phyloP scores from a whole-genome alignment of 306 rosid genomes.

The Chamaecrista fasciculata region DNA sequence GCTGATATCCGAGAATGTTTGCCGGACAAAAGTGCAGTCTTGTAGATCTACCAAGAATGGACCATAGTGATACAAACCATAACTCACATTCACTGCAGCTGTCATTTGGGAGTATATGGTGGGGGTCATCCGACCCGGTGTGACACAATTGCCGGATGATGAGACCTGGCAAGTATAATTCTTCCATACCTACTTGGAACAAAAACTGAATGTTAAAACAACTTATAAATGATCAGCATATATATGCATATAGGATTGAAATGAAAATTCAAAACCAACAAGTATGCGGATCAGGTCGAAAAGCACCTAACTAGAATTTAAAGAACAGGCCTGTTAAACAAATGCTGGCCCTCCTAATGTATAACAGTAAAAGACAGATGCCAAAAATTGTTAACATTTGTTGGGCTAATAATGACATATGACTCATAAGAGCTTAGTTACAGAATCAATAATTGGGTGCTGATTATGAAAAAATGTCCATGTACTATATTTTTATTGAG shows the following conservation, averaged over 20 bases:
- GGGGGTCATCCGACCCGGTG: conserved; percentile 79
- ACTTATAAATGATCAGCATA: neutral
- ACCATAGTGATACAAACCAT: conserved; percentile 61
- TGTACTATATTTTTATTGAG: neutral
- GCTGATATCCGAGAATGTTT: conserved; percentile 60
- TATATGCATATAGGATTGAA: conserved; percentile 3
- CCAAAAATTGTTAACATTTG: no score
- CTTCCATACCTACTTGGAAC: conserved; percentile 67
- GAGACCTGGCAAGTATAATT: conserved; percentile 55
- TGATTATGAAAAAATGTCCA: neutral
- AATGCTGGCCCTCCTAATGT: neutral
- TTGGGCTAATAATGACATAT: neutral
- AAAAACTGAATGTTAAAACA: conserved; percentile 7
- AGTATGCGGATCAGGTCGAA: neutral
- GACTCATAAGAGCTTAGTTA: neutral
- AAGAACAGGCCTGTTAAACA: neutral
- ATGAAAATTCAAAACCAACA: neutral
- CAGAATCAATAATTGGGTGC: neutral
- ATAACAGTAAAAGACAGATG: no score
- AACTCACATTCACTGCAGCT: conserved; percentile 64
- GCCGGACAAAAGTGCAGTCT: conserved; percentile 76
- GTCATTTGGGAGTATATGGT: conserved; percentile 46
- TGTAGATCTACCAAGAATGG: conserved; percentile 66
- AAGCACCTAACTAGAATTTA: neutral
- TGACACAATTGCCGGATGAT: conserved; percentile 40